Conservation (phyloP, 2,329 filamentous ascomycete species). For the Trichoderma lentiforme region DNA sequence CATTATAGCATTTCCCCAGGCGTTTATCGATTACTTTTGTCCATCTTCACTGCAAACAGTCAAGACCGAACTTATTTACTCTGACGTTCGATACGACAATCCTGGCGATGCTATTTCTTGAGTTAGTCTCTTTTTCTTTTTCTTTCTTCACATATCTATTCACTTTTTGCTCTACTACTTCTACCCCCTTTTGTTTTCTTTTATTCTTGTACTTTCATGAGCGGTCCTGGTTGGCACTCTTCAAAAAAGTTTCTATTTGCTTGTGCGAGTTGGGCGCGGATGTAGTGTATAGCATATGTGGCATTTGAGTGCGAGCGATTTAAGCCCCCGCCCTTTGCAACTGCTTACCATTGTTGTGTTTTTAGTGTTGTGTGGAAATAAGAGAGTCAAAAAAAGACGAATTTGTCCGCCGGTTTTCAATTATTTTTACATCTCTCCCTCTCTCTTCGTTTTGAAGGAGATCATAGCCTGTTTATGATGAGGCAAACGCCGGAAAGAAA, state of each 20-base stretch:
- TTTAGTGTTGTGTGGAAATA: constrained; percentile 12
- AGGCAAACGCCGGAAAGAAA: neutral
- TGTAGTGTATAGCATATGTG: neutral
- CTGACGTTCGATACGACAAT: constrained; percentile 10
- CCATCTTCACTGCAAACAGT: constrained; percentile 18
- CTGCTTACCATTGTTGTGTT: constrained; percentile 4
- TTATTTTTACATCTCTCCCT: neutral
- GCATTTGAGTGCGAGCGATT: constrained; percentile 10
- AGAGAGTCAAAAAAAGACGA: neutral
- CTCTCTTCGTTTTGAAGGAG: neutral
- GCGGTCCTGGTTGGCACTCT: constrained; percentile 14
- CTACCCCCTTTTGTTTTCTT: neutral
- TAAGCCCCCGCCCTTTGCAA: constrained; percentile 6
- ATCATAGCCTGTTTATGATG: neutral
- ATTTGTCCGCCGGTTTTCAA: neutral
- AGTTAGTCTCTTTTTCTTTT: neutral
- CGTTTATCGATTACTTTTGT: constrained; percentile 26
- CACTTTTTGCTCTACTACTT: neutral
- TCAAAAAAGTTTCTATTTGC: constrained; percentile 23
- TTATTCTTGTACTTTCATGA: neutral
- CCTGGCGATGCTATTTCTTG: constrained; percentile 20
- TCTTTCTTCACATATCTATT: neutral
- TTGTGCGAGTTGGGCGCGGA: constrained; percentile 30
- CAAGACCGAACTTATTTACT: constrained; percentile 20
- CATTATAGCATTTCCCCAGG: constrained; percentile 37